Evolutionary conservation across 371 early-diverging fungal genomes (phyloP), one percentile per base, ranked within the genome.

Genomic region (Mortierella sp.): DNA sequence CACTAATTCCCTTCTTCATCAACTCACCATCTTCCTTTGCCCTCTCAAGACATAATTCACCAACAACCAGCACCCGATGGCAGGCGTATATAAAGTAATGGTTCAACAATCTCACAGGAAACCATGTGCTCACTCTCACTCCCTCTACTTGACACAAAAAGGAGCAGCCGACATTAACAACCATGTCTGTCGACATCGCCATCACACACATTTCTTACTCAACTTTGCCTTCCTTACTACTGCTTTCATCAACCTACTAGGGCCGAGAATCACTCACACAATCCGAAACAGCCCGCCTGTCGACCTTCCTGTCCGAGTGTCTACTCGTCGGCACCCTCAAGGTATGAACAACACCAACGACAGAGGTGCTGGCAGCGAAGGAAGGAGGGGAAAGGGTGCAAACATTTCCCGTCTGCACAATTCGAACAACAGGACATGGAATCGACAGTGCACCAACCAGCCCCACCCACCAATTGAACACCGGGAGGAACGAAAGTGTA

Each of bases 241-340:
- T 8, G 4, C 63, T 7, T 63, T 29, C 63, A 63, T 35, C 18
- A 16, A 32, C n/a, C 27, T 35, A 21, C 18, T 70, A 84, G 85
- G 81, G 81, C 70, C 85, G 85, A 76, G 85, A 84, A 56, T 78
- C 85, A 29, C 75, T 84, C 44, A 84, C 85, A 49, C 85, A 84
- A 65, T 87, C 89, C 35, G 88, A 89, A 58, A 85, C 88, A 5
- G 82, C 80, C 32, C 88, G 91, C 58, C 75, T 92, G 21, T 80
- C 88, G 21, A 81, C 86, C 46, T 95, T 94, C 75, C 87, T 94
- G 71, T 89, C 91, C 43, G 94, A 95, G 79, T 93, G 94, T 71
- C 89, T 93, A 84, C 84, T 90, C 63, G 88, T 92, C 16, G 93
- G 93, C 7, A 89, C 90, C 16, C 84, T 93, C 24, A 88, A 90